phyloP scores from a whole-genome alignment of 768 basidiomycete genomes.

The Suillus occidentalis region DNA sequence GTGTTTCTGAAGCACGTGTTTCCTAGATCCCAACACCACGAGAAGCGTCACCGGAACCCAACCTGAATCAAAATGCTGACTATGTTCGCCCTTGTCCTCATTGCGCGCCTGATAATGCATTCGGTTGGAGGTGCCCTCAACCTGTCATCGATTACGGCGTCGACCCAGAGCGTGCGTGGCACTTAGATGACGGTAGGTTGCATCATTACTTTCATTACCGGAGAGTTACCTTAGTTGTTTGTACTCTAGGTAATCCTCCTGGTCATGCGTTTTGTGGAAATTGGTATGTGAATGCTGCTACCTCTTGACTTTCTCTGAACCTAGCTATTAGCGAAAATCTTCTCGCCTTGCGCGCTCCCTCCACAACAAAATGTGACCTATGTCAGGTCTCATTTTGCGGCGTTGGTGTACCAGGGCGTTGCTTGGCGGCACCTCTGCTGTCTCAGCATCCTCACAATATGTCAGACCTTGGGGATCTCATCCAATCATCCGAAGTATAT shows the following conservation, averaged over 20 bases:
- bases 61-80: slow-evolving; percentile 61
- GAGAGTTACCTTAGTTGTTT: neutral
- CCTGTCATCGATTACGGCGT: slow-evolving; percentile 71
- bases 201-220: neutral
- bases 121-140: slow-evolving; percentile 79
- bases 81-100: slow-evolving; percentile 81
- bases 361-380: slow-evolving; percentile 82
- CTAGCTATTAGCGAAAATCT: slow-evolving; percentile 59
- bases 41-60: slow-evolving; percentile 76
- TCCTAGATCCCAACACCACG: slow-evolving; percentile 71
- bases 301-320: slow-evolving; percentile 2
- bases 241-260: slow-evolving; percentile 45
- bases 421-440: slow-evolving; percentile 55
- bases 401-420: slow-evolving; percentile 73
- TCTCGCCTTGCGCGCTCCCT: slow-evolving; percentile 68
- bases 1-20: neutral
- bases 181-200: slow-evolving; percentile 62
- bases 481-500: slow-evolving; percentile 73
- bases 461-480: slow-evolving; percentile 68
- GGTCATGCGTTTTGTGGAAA: slow-evolving; percentile 83
- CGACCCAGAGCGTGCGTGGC: slow-evolving; percentile 76
- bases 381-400: slow-evolving; percentile 85
- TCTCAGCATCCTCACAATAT: slow-evolving; percentile 71
- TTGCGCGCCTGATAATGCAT: slow-evolving; percentile 66
- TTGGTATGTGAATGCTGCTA: slow-evolving; percentile 47